Evolutionary conservation across 441 rosid genomes (phyloP).

Genomic region (Populus hybrid): DNA sequence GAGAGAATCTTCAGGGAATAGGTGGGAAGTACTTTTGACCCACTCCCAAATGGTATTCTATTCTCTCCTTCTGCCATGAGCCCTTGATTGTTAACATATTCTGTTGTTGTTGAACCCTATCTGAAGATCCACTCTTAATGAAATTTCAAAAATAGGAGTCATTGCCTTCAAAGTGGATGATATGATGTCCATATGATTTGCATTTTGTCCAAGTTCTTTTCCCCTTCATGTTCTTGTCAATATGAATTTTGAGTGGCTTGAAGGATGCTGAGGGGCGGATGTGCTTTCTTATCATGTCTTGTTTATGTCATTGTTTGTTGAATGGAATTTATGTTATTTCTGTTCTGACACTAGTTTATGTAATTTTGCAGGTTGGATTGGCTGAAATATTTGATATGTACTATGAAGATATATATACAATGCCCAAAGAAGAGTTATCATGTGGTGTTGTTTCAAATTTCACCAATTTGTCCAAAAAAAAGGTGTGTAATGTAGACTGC

Average conservation of each 20-base stretch:
- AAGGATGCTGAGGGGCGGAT: background rate
- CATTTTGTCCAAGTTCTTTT: background rate
- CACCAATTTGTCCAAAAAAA: constrained; percentile 43
- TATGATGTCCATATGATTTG: background rate
- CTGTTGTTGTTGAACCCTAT: background rate
- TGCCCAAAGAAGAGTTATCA: constrained; percentile 62
- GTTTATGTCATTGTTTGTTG: constrained; percentile 4
- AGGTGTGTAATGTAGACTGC: constrained; percentile 40
- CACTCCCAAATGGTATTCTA: constrained; percentile 84
- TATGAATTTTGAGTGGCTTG: background rate
- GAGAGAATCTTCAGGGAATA: constrained; percentile 48
- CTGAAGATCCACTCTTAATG: background rate
- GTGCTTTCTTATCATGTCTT: constrained; percentile 12
- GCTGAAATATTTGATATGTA: constrained; percentile 75
- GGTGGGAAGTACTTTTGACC: constrained; percentile 80
- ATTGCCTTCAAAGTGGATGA: background rate
- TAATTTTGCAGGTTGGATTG: constrained; percentile 59
- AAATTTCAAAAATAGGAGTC: background rate
- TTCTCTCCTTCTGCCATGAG: constrained; percentile 19
- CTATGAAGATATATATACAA: constrained; percentile 76
- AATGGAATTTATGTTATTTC: constrained; percentile 5
- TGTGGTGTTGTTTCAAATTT: constrained; percentile 40
- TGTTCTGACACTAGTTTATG: constrained; percentile 19
- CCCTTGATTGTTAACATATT: background rate
- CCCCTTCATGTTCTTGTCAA: background rate